phyloP scores from a whole-genome alignment of 345 rosid species.

The Populus euphratica region DNA sequence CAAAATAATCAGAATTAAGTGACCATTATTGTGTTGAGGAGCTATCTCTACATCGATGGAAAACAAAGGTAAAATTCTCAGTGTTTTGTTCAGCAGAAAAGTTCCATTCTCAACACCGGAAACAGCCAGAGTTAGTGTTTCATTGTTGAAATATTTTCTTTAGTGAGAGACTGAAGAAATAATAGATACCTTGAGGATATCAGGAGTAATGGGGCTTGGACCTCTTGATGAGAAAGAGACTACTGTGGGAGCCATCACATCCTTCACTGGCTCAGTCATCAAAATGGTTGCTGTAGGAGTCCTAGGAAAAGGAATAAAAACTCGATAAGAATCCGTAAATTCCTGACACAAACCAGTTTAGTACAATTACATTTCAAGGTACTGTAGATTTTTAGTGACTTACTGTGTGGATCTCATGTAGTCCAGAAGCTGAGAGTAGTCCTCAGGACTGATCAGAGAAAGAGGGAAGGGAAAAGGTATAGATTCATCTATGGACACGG shows the following conservation, averaged over 20 bases:
- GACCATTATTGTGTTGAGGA: no score
- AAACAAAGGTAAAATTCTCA: no score
- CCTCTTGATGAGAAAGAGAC: slow-evolving; percentile 20
- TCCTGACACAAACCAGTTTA: background rate
- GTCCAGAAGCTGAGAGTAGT: background rate
- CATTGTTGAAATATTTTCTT: no score
- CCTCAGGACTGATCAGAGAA: background rate
- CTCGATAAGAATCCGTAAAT: background rate
- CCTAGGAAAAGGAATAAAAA: background rate
- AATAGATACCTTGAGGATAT: slow-evolving; percentile 17
- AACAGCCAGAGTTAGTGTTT: background rate
- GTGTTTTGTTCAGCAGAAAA: no score
- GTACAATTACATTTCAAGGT: background rate
- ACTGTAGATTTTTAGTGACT: background rate
- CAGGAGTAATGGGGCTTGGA: slow-evolving; percentile 1
- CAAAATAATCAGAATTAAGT: no score
- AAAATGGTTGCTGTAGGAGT: slow-evolving; percentile 16
- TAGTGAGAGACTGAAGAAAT: no score
- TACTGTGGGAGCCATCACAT: slow-evolving; percentile 4
- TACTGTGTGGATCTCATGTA: slow-evolving; percentile 4
- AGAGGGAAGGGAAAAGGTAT: background rate
- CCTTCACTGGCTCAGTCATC: slow-evolving; percentile 8
- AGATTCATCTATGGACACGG: background rate
- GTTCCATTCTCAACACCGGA: background rate
- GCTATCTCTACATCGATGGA: no score